These are phyloP conservation scores for Breviolum minutum DNA, from an alignment of 73 alveolate genomes.

Conservation along the genomic window DNA sequence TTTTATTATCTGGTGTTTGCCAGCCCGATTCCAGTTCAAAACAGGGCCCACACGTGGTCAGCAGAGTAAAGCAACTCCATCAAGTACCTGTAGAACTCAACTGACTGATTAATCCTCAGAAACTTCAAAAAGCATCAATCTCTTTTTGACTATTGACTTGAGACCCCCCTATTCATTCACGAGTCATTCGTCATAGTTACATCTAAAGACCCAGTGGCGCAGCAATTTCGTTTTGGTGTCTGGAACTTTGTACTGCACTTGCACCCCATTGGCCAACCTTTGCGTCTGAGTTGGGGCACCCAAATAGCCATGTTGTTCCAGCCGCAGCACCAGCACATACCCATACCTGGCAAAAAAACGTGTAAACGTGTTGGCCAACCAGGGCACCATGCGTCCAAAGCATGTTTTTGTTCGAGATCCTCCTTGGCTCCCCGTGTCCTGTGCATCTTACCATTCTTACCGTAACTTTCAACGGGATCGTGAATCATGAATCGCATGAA, in stretches of 20 bases:
- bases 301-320: constrained; percentile 65
- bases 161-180: not conserved
- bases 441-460: too few relatives aligned
- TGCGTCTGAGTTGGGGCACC: constrained; percentile 6
- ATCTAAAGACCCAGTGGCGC: too few relatives aligned
- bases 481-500: too few relatives aligned
- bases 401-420: too few relatives aligned
- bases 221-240: too few relatives aligned
- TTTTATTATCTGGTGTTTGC: too few relatives aligned
- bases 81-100: constrained; percentile 11
- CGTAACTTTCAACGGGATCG: not conserved
- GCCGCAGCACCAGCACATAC: constrained; percentile 69
- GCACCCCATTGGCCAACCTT: not conserved
- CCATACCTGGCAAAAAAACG: constrained; percentile 47
- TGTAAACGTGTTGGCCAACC: too few relatives aligned
- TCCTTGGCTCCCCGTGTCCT: too few relatives aligned
- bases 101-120: not conserved
- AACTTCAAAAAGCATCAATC: not conserved
- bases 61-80: constrained; percentile 74
- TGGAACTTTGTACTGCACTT: too few relatives aligned
- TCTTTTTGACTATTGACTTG: not conserved
- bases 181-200: not conserved
- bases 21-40: too few relatives aligned
- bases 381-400: too few relatives aligned
- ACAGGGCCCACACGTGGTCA: constrained; percentile 36